These are phyloP conservation scores for Colletotrichum camelliae DNA, from an alignment of 2,329 filamentous ascomycete species.

Conservation along the genomic window DNA sequence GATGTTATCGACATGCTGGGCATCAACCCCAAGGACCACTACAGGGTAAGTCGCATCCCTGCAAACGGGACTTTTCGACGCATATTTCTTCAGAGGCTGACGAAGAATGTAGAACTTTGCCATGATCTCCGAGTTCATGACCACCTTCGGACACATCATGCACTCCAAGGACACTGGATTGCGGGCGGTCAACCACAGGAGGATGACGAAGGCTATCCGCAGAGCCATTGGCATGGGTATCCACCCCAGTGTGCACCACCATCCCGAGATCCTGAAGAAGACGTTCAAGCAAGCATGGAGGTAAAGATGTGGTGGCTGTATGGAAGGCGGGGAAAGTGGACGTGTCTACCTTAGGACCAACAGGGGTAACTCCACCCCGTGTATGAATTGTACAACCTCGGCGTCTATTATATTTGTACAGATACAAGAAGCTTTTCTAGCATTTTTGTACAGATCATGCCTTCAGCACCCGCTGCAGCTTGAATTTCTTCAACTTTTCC, in stretches of 20 bases:
- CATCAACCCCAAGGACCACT: slow-evolving; percentile 82
- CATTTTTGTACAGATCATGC: slow-evolving; percentile 46
- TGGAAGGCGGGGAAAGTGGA: neutral
- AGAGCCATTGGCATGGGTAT: slow-evolving; percentile 88
- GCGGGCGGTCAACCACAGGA: slow-evolving; percentile 87
- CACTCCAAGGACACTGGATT: slow-evolving; percentile 78
- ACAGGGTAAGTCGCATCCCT: slow-evolving; percentile 71
- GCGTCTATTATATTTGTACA: slow-evolving; percentile 25
- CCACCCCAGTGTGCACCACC: slow-evolving; percentile 88
- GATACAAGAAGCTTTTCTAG: slow-evolving; percentile 20
- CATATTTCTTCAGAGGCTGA: neutral
- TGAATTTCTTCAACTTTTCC: slow-evolving; percentile 54
- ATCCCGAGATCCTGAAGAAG: slow-evolving; percentile 77
- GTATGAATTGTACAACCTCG: slow-evolving; percentile 29
- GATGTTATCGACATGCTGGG: slow-evolving; percentile 84
- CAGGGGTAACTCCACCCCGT: neutral
- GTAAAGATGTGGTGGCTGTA: neutral
- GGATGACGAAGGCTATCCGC: slow-evolving; percentile 90
- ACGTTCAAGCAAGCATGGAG: slow-evolving; percentile 25
- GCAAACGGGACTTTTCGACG: neutral
- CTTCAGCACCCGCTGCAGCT: slow-evolving; percentile 52
- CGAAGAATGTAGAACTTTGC: slow-evolving; percentile 76
- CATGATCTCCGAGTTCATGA: slow-evolving; percentile 88
- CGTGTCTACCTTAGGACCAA: neutral
- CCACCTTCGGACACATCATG: slow-evolving; percentile 83